These are phyloP conservation scores for Phoma sp. DNA, from an alignment of 2,329 filamentous ascomycete genomes.

Conservation along the genomic window DNA sequence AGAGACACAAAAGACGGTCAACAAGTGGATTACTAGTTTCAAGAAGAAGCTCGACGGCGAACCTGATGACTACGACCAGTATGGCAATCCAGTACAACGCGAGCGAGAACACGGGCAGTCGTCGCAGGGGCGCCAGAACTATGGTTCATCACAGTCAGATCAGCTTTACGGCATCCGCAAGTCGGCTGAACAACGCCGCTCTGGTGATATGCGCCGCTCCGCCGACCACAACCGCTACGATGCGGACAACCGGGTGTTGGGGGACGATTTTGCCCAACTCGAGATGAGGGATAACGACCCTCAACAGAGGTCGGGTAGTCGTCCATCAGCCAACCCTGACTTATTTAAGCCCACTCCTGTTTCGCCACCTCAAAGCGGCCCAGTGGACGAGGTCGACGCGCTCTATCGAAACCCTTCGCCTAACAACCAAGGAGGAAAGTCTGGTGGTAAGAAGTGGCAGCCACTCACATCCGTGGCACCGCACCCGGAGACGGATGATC, in stretches of 20 bases:
- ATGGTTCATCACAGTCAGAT: conserved; percentile 49
- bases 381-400: conserved; percentile 80
- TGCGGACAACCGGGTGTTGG: conserved; percentile 87
- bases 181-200: conserved; percentile 62
- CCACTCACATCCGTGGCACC: conserved; percentile 87
- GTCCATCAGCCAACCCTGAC: conserved; percentile 76
- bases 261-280: conserved; percentile 81
- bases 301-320: conserved; percentile 60
- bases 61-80: conserved; percentile 68
- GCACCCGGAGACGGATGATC: conserved; percentile 78
- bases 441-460: conserved; percentile 96
- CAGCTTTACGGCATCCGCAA: conserved; percentile 51
- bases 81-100: conserved; percentile 52
- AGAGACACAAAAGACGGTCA: conserved; percentile 92
- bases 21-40: conserved; percentile 87
- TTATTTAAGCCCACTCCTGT: conserved; percentile 75
- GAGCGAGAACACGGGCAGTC: conserved; percentile 21
- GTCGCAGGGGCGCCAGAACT: conserved; percentile 48
- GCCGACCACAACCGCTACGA: conserved; percentile 93
- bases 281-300: conserved; percentile 70
- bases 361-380: conserved; percentile 62
- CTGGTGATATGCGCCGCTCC: conserved; percentile 76
- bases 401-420: conserved; percentile 66
- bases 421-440: conserved; percentile 39
- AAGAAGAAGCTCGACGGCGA: conserved; percentile 95